A percentile compares a stretch with the other conserved stretches of the same genome.
These are phyloP conservation scores for Phytophthora multivora DNA, from an alignment of 352 stramenopile genomes.

Conservation along the genomic window DNA sequence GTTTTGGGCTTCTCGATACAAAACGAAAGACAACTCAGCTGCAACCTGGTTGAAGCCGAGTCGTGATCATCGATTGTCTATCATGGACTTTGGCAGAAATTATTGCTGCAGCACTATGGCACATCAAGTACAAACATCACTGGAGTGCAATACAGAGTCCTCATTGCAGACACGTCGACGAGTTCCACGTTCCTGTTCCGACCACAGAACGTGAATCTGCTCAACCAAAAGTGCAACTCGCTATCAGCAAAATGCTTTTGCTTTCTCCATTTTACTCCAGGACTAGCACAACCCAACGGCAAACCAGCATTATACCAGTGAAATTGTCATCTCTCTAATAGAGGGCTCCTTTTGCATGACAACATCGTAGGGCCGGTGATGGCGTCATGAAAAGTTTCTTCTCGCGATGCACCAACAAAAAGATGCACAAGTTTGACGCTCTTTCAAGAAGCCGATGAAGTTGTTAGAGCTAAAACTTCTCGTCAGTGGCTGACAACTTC, in stretches of 20 bases:
- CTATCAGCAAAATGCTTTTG: background rate
- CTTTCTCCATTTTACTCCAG: background rate
- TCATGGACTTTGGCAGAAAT: no score
- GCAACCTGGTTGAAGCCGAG: no score
- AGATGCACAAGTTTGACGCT: no score
- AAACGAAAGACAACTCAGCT: no score
- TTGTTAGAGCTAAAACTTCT: conserved; percentile 1
- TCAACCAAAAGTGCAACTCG: background rate
- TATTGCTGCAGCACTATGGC: background rate
- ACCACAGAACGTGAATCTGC: conserved; percentile 16
- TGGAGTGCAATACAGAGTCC: background rate
- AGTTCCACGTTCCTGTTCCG: conserved; percentile 21
- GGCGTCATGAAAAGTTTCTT: no score
- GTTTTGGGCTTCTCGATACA: no score
- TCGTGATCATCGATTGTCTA: no score
- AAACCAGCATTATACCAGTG: background rate
- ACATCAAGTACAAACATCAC: no score
- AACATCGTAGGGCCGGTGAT: background rate
- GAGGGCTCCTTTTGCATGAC: conserved; percentile 6
- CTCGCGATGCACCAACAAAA: no score
- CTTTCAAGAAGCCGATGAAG: background rate
- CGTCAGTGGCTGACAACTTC: background rate
- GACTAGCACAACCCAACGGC: background rate
- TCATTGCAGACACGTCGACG: conserved; percentile 1
- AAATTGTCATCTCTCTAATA: conserved; percentile 19